These are phyloP conservation scores for Lepidium didymum DNA, from an alignment of 345 rosid species.

Conservation along the genomic window DNA sequence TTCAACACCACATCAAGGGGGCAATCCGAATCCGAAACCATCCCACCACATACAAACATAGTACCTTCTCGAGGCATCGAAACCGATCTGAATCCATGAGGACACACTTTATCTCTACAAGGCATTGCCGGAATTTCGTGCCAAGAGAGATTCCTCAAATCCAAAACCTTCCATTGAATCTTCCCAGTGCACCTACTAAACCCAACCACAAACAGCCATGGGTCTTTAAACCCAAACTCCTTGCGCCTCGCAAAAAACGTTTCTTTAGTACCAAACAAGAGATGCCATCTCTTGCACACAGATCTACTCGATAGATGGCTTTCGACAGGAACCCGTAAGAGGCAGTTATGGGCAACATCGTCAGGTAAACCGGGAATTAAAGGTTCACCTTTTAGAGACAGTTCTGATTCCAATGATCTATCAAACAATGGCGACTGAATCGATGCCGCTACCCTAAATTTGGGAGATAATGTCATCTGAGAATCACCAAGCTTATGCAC, in stretches of 20 bases:
- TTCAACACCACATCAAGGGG: slow-evolving; percentile 75
- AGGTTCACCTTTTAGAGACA: slow-evolving; percentile 49
- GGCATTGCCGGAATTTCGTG: slow-evolving; percentile 84
- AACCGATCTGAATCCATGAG: slow-evolving; percentile 65
- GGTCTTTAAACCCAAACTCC: slow-evolving; percentile 63
- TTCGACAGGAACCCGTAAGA: slow-evolving; percentile 65
- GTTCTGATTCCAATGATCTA: slow-evolving; percentile 47
- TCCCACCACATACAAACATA: slow-evolving; percentile 80
- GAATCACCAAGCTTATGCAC: slow-evolving; percentile 90
- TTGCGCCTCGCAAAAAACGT: slow-evolving; percentile 60
- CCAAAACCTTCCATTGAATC: slow-evolving; percentile 77
- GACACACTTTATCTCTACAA: slow-evolving; percentile 70
- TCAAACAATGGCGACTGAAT: slow-evolving; percentile 46
- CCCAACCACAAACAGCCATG: slow-evolving; percentile 81
- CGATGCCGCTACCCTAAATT: slow-evolving; percentile 57
- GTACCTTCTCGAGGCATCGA: slow-evolving; percentile 53
- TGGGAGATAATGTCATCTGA: slow-evolving; percentile 76
- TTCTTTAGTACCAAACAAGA: slow-evolving; percentile 60
- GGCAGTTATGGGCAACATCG: slow-evolving; percentile 74
- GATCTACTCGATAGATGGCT: slow-evolving; percentile 53
- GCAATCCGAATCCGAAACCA: slow-evolving; percentile 68
- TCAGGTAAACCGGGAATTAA: slow-evolving; percentile 84
- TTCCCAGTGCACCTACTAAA: slow-evolving; percentile 69
- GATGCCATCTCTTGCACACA: slow-evolving; percentile 80
- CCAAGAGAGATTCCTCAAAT: slow-evolving; percentile 65